phyloP scores from a whole-genome alignment of 208 protist species.

The Tritrichomonas foetus region DNA sequence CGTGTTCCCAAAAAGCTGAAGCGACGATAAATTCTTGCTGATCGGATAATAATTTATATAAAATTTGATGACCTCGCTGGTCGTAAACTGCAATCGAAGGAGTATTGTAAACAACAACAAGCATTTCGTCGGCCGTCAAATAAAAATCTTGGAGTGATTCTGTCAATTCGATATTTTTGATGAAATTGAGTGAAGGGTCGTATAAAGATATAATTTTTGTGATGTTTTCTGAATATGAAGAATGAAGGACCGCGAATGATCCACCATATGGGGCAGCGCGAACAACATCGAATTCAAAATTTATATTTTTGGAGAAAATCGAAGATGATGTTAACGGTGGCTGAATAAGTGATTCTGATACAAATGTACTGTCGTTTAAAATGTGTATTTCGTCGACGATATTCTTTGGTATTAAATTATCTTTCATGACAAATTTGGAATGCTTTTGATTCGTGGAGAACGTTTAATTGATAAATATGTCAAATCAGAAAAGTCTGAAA shows the following conservation, averaged over 20 bases:
- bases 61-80: not conserved
- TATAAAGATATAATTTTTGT: not conserved
- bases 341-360: no score
- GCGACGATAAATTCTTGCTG: not conserved
- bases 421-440: no score
- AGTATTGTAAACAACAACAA: not conserved
- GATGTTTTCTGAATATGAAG: not conserved
- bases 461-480: no score
- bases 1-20: not conserved
- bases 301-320: not conserved
- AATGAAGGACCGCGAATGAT: not conserved
- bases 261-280: not conserved
- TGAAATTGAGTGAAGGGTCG: not conserved
- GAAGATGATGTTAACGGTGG: not conserved
- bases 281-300: not conserved
- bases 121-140: not conserved
- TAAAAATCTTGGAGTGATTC: not conserved
- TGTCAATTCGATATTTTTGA: not conserved
- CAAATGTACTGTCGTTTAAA: no score
- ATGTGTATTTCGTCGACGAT: no score
- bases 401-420: no score
- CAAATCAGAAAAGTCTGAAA: no score
- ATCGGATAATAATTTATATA: not conserved
- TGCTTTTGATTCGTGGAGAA: no score
- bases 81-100: not conserved